Percentiles rank a stretch among this genome's conserved stretches.
Evolutionary conservation across 257 asterid genomes (phyloP).

Genomic region (Scutellaria baicalensis): DNA sequence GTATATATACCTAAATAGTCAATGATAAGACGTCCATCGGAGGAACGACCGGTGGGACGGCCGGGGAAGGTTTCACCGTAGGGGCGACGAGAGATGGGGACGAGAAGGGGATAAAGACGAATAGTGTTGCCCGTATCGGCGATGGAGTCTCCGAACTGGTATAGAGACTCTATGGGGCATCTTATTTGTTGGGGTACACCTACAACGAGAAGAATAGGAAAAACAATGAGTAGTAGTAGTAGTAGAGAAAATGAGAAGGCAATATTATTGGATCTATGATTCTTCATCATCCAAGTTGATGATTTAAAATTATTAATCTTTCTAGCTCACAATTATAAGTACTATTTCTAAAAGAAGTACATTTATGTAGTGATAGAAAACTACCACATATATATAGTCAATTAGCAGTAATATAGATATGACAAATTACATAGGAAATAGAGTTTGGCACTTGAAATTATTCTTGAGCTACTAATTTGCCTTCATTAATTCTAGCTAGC

Average conservation of each 20-base stretch:
- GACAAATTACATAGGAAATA: no score
- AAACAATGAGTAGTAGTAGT: background rate
- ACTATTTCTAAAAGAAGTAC: no score
- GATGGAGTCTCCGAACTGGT: constrained; percentile 12
- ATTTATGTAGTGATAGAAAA: no score
- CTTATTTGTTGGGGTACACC: background rate
- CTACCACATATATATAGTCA: no score
- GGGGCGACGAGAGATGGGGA: constrained; percentile 14
- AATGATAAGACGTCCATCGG: constrained; percentile 4
- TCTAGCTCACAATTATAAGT: no score
- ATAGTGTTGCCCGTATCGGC: constrained; percentile 25
- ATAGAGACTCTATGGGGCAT: constrained; percentile 3
- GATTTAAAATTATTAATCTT: no score
- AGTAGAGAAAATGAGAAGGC: background rate
- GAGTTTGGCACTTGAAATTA: no score
- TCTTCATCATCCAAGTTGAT: background rate
- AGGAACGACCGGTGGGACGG: constrained; percentile 19
- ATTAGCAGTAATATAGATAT: no score
- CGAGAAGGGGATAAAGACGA: background rate
- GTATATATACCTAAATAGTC: constrained; percentile 7
- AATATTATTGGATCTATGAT: background rate
- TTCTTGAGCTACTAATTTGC: no score
- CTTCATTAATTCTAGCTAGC: no score
- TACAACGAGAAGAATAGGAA: no score
- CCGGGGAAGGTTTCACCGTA: constrained; percentile 28